Base-by-base conservation (phyloP, 1,139 yeast species). In the Waltiozyma sp. region DNA sequence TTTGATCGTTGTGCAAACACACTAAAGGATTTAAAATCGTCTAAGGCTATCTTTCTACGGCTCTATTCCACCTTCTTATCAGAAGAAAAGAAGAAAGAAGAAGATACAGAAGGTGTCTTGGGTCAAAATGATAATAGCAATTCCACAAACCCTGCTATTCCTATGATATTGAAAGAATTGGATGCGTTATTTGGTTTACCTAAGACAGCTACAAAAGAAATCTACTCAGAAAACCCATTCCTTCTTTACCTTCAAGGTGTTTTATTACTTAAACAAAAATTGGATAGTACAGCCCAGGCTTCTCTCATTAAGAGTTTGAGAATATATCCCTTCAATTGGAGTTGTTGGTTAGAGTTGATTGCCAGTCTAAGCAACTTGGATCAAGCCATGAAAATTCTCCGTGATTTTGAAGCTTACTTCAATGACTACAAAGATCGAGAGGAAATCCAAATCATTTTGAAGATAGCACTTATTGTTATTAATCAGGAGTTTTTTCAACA, bases 291-390 rank as follows among this genome's bases (percentile, higher is more conserved):
- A 38, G 96, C 96, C 0, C 77, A 80, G 46, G 65, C 69, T 23
- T 66, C 68, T 41, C 69, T 88, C 38, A 65, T 77, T 39, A 68
- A 69, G 41, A 82, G 96, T 4, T 37, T 66, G 16, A 55, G 59
- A 24, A 37, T 72, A 24, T 87, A 81, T 53, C 95, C 96, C 0
- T 84, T 73, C 59, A 91, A 91, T 56, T 91, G 97, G 97, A 77
- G 91, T 43, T 85, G 94, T 46, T 93, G 97, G 97, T 73, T 74
- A 48, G 97, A 91, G 56, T 66, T 91, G 35, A 66, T 82, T 14
- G 68, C 77, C 3, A 80, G 93, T 42, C 62, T 88, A 18, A 64
- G 73, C 5, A 72, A 79, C 24, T 69, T 78, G 42, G 87, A 82
- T 48, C 86, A 82, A 44, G 83, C 86, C 0, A 47, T 69, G 13